Evolutionary conservation across 371 early-diverging fungal species (phyloP), one percentile per base, ranked within the genome.

Genomic region (Sporodiniella umbellata): DNA sequence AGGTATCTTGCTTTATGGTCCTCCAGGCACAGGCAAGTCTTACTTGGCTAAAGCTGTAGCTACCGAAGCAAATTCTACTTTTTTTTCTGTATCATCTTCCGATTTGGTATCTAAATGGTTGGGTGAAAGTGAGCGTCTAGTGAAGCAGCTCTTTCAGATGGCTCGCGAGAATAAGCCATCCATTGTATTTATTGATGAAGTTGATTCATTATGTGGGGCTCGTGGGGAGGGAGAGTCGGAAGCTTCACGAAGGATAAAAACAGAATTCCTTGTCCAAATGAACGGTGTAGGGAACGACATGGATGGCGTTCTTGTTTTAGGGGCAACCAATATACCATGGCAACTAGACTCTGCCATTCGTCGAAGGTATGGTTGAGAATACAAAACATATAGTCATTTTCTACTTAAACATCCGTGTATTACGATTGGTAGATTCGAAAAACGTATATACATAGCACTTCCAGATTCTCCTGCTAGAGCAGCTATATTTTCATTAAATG

Each of bases 11-110:
- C 68, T 99, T 22, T 99, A 98, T 70, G 99, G 99, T 3, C 98
- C 98, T 24, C 99, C 99, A 17, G 98, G 99, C 62, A 96, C 99
- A 0, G 96, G 99, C 58, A 98, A 99, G 78, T 92, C 98, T 11
- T 94, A 90, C 58, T 80, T 99, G 51, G 98, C 99, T 21, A 96
- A 95, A 67, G 98, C 97, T 0, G 94, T 98, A 10, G 98, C 99
- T 1, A 96, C 96, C 2, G 97, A 98, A 62, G 93, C 96, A 33
- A 82, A 91, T 38, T 86, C 96, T 1, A 95, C 97, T 11, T 98
- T 98, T 67, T 94, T 96, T 57, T 89, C 95, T 14, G 89, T 98
- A 14, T 92, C 92, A 3, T 95, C 96, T 0, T 94, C 97, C 1
- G 96, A 96, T 72, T 78, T 98, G 42, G 96, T 96, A 26, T 87